Base-by-base conservation (phyloP, 2,329 filamentous ascomycete species). In the Cladosporium austrohemisphaericum region DNA sequence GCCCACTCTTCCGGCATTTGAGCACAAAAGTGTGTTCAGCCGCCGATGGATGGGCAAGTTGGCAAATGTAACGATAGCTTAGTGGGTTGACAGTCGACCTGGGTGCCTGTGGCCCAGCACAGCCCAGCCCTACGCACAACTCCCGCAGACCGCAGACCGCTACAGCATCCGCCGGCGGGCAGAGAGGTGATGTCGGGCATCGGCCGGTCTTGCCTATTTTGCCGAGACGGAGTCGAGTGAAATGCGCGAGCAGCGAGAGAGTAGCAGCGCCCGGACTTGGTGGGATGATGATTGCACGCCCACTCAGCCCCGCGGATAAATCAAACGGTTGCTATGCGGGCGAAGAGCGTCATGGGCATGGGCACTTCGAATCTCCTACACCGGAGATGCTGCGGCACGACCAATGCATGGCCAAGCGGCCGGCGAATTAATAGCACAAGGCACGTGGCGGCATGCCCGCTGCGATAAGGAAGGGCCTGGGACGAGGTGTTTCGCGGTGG, bases 221-320 rank as follows among this genome's bases (percentile, higher is more conserved):
- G 43, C 43, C 43, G 43, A 18, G 25, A 26, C 32, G 43, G 43
- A 23, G 28, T 18, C 23, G 28, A n/a, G 41, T 25, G 9, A 43
- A 43, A 20, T 33, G 41, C 32, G 32, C 41, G 41, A 33, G 29
- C 41, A 45, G 41, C 41, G 41, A 36, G 25, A 23, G 20, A 36
- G 20, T 14, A 36, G 31, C 32, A 36, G 33, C 32, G 32, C 41
- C 41, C 32, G 43, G 43, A 47, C 43, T 37, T 47, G 43, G 43
- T 47, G 43, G 33, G 43, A 46, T 26, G 28, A 28, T 35, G 43
- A 46, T 28, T 23, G 25, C 43, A 32, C 43, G 32, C 43, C n/a
- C 33, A 33, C 33, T 37, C 33, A 47, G 43, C 43, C 43, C 43
- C 43, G 43, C 43, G 43, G 43, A 47, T 47, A 47, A 47, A 47